phyloP scores from a whole-genome alignment of 2,329 filamentous ascomycete genomes.

The Aureobasidium pullulans region DNA sequence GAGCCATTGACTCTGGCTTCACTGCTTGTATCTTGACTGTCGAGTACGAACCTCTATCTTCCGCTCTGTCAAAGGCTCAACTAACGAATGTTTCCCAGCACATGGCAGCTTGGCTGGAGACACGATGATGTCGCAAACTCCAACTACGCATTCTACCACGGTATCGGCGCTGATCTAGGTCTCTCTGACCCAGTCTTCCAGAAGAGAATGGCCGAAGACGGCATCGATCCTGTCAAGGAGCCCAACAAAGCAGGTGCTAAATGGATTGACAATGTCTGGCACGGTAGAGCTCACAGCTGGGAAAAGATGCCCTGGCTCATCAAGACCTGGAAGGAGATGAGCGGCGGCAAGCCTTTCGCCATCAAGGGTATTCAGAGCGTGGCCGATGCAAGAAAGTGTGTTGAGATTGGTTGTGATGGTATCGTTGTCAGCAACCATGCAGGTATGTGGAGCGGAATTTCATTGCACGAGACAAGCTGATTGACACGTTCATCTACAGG shows the following conservation, averaged over 20 bases:
- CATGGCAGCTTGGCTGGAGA: conserved; percentile 57
- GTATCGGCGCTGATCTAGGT: conserved; percentile 51
- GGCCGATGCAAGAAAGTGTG: conserved; percentile 53
- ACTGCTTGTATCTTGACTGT: conserved; percentile 53
- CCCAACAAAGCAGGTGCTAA: conserved; percentile 49
- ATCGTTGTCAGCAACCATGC: conserved; percentile 67
- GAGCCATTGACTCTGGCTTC: conserved; percentile 50
- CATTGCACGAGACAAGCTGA: no score
- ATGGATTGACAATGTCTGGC: conserved; percentile 61
- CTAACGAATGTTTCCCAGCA: conserved; percentile 24
- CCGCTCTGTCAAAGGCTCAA: background rate
- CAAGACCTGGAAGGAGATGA: conserved; percentile 48
- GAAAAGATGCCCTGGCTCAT: conserved; percentile 59
- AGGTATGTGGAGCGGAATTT: conserved; percentile 29
- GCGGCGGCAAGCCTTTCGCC: conserved; percentile 50
- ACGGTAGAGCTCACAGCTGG: conserved; percentile 58
- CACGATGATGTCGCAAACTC: conserved; percentile 49
- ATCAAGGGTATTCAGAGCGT: conserved; percentile 66
- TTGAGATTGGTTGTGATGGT: conserved; percentile 55
- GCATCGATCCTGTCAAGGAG: conserved; percentile 47
- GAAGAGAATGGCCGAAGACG: conserved; percentile 41
- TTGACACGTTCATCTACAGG: no score
- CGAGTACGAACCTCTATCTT: conserved; percentile 28
- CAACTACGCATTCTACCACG: conserved; percentile 59
- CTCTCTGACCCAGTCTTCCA: conserved; percentile 54